Conservation (phyloP, 768 basidiomycete species). For the Lactifluus volemus region DNA sequence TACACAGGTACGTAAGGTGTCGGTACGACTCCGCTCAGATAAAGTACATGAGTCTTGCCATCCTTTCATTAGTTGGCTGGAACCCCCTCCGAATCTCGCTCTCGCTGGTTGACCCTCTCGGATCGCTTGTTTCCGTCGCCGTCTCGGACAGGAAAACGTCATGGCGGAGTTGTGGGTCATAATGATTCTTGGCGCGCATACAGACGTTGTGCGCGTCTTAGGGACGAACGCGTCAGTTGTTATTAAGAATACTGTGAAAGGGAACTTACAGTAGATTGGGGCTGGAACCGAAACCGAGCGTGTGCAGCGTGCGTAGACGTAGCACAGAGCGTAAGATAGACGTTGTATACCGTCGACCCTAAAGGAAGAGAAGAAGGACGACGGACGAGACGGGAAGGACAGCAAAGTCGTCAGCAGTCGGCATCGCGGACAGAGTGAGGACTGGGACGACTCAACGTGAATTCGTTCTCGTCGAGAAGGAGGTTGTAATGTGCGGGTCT, state of each 20-base stretch:
- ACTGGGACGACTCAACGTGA: conserved; percentile 37
- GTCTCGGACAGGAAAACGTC: conserved; percentile 41
- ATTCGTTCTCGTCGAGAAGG: conserved; percentile 44
- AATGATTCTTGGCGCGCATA: conserved; percentile 70
- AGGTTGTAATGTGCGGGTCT: conserved; percentile 52
- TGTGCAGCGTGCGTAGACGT: conserved; percentile 74
- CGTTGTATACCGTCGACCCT: conserved; percentile 62
- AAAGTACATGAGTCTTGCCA: conserved; percentile 31
- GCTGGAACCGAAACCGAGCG: conserved; percentile 77
- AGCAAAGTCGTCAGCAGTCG: not conserved
- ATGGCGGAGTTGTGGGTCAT: conserved; percentile 45
- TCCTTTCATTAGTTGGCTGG: conserved; percentile 44
- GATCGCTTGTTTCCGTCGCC: conserved; percentile 27
- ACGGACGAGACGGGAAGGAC: too few relatives aligned
- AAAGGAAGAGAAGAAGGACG: not conserved
- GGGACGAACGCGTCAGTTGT: conserved; percentile 21
- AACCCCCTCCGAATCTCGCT: conserved; percentile 32
- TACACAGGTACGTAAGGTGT: not conserved
- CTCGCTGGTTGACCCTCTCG: conserved; percentile 3
- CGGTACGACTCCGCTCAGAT: conserved; percentile 15
- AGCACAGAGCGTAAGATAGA: conserved; percentile 64
- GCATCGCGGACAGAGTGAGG: not conserved
- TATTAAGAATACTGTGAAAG: not conserved
- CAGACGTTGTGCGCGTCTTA: conserved; percentile 67
- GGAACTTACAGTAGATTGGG: conserved; percentile 63